A percentile compares a stretch with the other conserved stretches of the same genome.
Conservation (phyloP, 345 rosid species). For the Citrus maxima region DNA sequence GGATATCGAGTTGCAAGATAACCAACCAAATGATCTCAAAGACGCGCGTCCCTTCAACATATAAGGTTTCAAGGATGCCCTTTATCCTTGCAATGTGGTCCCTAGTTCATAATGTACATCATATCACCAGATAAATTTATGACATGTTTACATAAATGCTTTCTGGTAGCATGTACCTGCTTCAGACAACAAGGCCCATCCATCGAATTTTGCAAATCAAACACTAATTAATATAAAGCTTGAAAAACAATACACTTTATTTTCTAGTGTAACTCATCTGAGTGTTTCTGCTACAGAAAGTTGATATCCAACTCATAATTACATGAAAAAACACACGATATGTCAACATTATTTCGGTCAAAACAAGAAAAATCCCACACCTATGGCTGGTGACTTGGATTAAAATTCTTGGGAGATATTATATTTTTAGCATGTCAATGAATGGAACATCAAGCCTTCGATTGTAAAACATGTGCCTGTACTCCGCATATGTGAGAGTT, state of each 20-base stretch:
- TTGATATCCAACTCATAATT: no score
- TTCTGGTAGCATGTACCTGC: background rate
- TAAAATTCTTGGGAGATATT: background rate
- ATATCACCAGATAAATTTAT: background rate
- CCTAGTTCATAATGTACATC: no score
- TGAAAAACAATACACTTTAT: no score
- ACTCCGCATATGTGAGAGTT: slow-evolving; percentile 23
- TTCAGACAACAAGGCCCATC: background rate
- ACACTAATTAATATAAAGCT: no score
- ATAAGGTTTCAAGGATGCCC: slow-evolving; percentile 4
- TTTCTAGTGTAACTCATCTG: no score
- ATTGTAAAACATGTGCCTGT: slow-evolving; percentile 19
- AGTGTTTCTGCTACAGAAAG: no score
- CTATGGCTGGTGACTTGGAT: background rate
- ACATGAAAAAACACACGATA: no score
- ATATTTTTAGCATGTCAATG: slow-evolving; percentile 11
- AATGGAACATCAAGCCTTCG: slow-evolving; percentile 17
- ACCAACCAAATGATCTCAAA: background rate
- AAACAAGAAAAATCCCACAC: background rate
- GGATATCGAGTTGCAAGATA: background rate
- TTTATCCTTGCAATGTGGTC: background rate
- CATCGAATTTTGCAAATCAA: background rate
- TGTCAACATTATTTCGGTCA: background rate
- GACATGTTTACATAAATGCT: background rate
- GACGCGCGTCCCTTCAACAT: background rate